Evolutionary conservation across 1,139 yeast genomes (phyloP).

Genomic region (Magnusiomyces ingens): DNA sequence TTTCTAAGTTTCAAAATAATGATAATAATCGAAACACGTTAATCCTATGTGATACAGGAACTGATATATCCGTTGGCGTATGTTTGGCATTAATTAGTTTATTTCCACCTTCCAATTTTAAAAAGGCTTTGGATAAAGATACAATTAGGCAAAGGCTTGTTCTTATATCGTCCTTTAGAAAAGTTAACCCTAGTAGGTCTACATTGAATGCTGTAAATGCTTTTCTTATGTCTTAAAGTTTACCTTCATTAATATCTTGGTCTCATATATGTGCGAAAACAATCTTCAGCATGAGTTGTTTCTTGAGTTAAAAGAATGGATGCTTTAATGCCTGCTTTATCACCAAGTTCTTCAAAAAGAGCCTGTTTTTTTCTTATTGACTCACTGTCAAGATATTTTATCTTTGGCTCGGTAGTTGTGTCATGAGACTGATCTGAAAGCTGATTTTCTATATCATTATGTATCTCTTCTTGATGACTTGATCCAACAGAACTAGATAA

Average conservation of each 20-base stretch:
- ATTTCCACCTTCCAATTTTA: constrained; percentile 33
- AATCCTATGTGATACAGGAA: constrained; percentile 57
- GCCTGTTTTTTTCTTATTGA: constrained; percentile 17
- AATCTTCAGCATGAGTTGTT: constrained; percentile 15
- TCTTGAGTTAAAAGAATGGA: constrained; percentile 5
- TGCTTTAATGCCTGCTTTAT: constrained; percentile 15
- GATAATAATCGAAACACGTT: constrained; percentile 25
- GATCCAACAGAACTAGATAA: background rate
- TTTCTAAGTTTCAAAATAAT: constrained; percentile 15
- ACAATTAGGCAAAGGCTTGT: constrained; percentile 53
- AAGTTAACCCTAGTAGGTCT: constrained; percentile 68
- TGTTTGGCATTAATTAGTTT: constrained; percentile 46
- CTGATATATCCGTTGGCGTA: constrained; percentile 60
- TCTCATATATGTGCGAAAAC: background rate
- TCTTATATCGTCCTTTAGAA: constrained; percentile 39
- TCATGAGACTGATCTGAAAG: background rate
- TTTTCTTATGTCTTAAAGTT: constrained; percentile 24
- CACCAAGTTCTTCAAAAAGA: constrained; percentile 23
- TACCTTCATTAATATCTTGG: background rate
- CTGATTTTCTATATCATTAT: background rate
- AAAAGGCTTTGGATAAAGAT: constrained; percentile 27
- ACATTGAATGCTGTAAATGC: constrained; percentile 47
- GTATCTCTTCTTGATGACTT: background rate
- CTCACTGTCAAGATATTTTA: constrained; percentile 24
- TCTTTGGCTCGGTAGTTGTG: constrained; percentile 12